Evolutionary conservation across 78 protist genomes (phyloP).

Genomic region (Capsaspora owczarzaki): DNA sequence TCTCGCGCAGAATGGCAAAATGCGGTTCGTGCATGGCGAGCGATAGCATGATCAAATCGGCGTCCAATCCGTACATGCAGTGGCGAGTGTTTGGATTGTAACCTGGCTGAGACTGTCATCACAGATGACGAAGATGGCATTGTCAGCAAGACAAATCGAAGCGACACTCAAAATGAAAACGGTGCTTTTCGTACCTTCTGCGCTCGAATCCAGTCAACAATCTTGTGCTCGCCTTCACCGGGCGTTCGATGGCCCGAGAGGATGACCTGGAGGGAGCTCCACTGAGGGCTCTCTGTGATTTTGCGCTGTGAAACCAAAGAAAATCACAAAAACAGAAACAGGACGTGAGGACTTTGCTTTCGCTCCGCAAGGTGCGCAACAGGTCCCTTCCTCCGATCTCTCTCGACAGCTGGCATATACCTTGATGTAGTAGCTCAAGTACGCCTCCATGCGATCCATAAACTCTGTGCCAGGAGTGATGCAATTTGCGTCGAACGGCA

Average conservation of each 20-base stretch:
- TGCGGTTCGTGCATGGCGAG: constrained; percentile 98
- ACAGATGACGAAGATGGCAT: too few relatives aligned
- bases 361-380: too few relatives aligned
- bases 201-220: constrained; percentile 90
- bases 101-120: constrained; percentile 44
- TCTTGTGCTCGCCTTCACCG: constrained; percentile 99
- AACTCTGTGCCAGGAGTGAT: constrained; percentile 98
- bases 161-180: too few relatives aligned
- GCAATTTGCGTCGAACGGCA: constrained; percentile 61
- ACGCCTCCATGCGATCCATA: constrained; percentile 42
- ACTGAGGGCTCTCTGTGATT: not conserved
- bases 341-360: too few relatives aligned
- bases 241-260: constrained; percentile 63
- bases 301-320: too few relatives aligned
- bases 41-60: constrained; percentile 97
- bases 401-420: too few relatives aligned
- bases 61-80: constrained; percentile 81
- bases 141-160: too few relatives aligned
- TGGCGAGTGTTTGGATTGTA: constrained; percentile 81
- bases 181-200: too few relatives aligned
- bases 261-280: constrained; percentile 25
- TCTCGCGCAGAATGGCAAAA: constrained; percentile 88
- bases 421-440: constrained; percentile 1
- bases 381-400: too few relatives aligned
- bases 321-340: too few relatives aligned